Evolutionary conservation across 139 green algal species (phyloP), one percentile per base, ranked within the genome.

Genomic region (Yamagishiella unicocca): DNA sequence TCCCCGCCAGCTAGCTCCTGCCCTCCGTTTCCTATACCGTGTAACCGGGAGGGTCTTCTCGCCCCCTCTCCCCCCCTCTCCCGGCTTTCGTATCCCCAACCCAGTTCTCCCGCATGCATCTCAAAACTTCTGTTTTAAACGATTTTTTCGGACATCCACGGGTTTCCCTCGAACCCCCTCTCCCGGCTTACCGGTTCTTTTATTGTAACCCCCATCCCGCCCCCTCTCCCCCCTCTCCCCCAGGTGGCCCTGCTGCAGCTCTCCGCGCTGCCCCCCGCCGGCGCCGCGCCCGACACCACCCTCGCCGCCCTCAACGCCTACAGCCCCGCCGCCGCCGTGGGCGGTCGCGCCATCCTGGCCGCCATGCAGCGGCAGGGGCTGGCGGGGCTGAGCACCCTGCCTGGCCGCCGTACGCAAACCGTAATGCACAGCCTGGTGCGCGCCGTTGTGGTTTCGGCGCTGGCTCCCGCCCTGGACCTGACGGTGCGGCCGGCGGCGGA

Each of bases 221-320:
- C 68, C 68, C 68, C 19, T 53, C 37, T 33, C 17, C 70, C 70
- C 42, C n/a, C 76, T n/a, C 42, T 24, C 24, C 38, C 24, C 1
- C 61, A 85, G 79, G 79, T 85, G 4, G 79, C 79, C 10, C 79
- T 85, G 38, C 79, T 85, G 79, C 79, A 85, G 79, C 79, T 85
- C 35, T 85, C 79, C 24, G 61, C 79, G 9, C 61, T 85, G n/a
- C 79, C 79, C 27, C 79, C 79, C 58, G 79, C 79, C 40, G 79
- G 79, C 42, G 79, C 79, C 42, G 58, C 38, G 40, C 79, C 79
- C 55, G 79, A 85, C 58, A 70, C 79, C 79, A 85, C 79, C 40
- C n/a, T 66, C 24, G 79, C 79, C 61, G 61, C 61, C 29, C 61
- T 85, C 38, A 73, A 73, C 43, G 61, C 62, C 40, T 37, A 46